Base-by-base conservation (phyloP, 1,284 basidiomycete species). In the Cutaneotrichosporon dermatis region DNA sequence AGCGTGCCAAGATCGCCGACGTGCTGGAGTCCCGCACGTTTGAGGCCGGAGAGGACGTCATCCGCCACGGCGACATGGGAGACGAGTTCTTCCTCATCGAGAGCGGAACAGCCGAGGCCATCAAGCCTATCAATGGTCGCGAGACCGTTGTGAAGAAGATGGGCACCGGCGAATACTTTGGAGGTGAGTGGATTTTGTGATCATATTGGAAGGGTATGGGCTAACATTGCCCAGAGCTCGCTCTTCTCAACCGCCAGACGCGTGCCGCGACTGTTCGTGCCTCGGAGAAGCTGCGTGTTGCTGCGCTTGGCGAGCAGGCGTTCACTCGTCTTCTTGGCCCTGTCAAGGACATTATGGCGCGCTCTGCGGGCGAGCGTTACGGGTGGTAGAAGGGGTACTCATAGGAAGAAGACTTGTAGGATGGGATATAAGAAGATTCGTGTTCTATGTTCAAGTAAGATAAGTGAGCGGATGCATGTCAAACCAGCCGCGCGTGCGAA, bases 81-180 rank as follows among this genome's bases (percentile, higher is more conserved):
- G 90, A 95, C 69, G 93, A 92, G 54, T 99, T 99, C 80, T 99
- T 93, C 83, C 90, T 99, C 66, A 87, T 99, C 55, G 93, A 98
- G 73, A 90, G 91, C 66, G 95, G 95, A 16, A 85, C 89, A 63
- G 95, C 94, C 3, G 82, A 88, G 58, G 93, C 93, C 4, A 88
- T 88, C 59, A 96, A 97, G 81, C 80, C 80, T 59, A 81, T 79
- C 34, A 83, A 85, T 48, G 87, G 86, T 0, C 80, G 81, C 52
- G 88, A 90, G 65, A 81, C 86, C 25, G 80, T 83, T 8, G 90
- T 97, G 10, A 89, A 89, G 13, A 83, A 81, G 58, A 83, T 92
- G 55, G 84, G 82, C 68, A 90, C 92, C 69, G 95, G 95, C 11
- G 94, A 99, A 77, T 99, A 98, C 83, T 99, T 99, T 82, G 95